phyloP scores from a whole-genome alignment of 495 filamentous ascomycete genomes.

The Rusavskia elegans region DNA sequence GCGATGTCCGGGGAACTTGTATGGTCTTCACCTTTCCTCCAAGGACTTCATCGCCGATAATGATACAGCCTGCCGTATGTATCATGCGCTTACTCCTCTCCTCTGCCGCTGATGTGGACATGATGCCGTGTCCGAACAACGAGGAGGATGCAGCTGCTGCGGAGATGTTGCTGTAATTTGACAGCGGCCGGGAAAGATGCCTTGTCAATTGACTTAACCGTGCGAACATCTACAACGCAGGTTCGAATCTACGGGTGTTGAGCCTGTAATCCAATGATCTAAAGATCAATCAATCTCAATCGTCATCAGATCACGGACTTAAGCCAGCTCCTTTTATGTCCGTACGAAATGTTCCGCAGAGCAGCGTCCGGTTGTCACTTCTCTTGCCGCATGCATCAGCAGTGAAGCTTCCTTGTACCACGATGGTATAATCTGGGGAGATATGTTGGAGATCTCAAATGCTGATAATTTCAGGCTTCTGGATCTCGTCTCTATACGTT shows the following conservation, averaged over 20 bases:
- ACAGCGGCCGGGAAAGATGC: conserved; percentile 50
- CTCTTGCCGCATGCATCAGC: neutral
- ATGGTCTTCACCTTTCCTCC: conserved; percentile 65
- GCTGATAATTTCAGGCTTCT: conserved; percentile 25
- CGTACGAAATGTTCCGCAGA: neutral
- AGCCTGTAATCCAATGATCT: too few species aligned
- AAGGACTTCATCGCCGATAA: conserved; percentile 93
- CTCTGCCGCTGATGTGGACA: conserved; percentile 41
- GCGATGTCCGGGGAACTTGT: neutral
- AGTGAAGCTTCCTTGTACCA: neutral
- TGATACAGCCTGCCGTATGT: conserved; percentile 80
- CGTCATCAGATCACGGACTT: too few species aligned
- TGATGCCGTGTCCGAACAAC: conserved; percentile 21
- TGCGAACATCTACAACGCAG: conserved; percentile 43
- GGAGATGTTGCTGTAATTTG: conserved; percentile 35
- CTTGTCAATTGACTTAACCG: conserved; percentile 57
- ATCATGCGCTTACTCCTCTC: conserved; percentile 46
- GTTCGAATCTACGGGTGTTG: too few species aligned
- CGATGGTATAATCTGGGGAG: neutral
- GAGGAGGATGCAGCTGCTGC: conserved; percentile 17
- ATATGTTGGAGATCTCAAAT: too few species aligned
- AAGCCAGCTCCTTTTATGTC: neutral
- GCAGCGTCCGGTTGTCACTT: neutral
- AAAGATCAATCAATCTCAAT: too few species aligned
- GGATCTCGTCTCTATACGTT: conserved; percentile 89